Conservation (phyloP, 768 basidiomycete species). For the Cystoderma amianthinum region DNA sequence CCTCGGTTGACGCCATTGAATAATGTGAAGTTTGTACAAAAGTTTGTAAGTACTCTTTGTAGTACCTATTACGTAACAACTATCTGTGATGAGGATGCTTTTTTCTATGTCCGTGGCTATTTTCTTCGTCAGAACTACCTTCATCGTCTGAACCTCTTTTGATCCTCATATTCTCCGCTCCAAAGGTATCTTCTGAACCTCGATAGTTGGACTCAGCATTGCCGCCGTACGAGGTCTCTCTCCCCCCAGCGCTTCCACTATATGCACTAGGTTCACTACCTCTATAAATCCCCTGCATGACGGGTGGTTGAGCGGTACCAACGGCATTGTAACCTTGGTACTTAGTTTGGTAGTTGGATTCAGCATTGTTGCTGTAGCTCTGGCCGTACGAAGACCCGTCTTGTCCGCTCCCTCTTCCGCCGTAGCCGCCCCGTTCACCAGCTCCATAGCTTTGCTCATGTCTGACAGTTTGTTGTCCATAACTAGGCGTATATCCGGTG, state of each 20-base stretch:
- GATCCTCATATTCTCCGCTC: constrained; percentile 42
- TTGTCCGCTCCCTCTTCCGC: not conserved
- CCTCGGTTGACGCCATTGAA: constrained; percentile 13
- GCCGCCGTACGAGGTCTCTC: not conserved
- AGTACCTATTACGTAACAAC: too few relatives aligned
- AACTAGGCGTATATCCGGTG: constrained; percentile 18
- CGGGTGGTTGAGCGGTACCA: too few relatives aligned
- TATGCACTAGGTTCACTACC: not conserved
- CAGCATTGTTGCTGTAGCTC: not conserved
- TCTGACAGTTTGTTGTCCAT: constrained; percentile 7
- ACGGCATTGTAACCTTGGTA: not conserved
- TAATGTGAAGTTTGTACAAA: not conserved
- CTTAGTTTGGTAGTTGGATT: not conserved
- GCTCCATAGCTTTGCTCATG: too few relatives aligned
- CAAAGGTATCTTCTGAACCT: constrained; percentile 38
- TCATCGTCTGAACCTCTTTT: constrained; percentile 25
- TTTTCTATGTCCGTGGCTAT: constrained; percentile 2
- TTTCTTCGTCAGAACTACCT: constrained; percentile 9
- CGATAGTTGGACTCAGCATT: constrained; percentile 6
- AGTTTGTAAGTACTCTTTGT: too few relatives aligned
- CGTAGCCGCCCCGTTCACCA: not conserved
- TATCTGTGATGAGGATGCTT: not conserved
- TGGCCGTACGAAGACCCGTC: not conserved
- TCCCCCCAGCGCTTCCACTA: not conserved
- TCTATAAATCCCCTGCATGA: too few relatives aligned